Evolutionary conservation across 169 alveolate species (phyloP), one percentile per base, ranked within the genome.

Genomic region (Fabrea salina): DNA sequence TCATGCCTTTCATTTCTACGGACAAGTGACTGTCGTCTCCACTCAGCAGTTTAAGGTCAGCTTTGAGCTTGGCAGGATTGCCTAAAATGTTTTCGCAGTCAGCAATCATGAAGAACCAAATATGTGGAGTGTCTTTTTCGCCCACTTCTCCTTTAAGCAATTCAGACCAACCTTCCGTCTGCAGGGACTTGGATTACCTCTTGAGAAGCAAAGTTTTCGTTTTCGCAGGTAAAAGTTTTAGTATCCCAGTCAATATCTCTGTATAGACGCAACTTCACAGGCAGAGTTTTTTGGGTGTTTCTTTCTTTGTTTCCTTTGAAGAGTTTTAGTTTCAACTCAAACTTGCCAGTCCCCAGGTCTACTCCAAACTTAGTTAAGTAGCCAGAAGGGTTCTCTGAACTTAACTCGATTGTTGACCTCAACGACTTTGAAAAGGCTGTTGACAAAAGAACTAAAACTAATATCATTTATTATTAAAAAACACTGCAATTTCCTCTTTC

Each of bases 161-260:
- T 68, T 44, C 61, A 40, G 64, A 40, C 78, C 78, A 68, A n/a
- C n/a, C 44, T 22, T 13, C 78, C 78, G 4, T 68, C 78, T 16
- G 44, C 67, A 40, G 78, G 78, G 61, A 68, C 22, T 16, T 43
- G 11, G 13, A 68, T 19, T 13, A n/a, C n/a, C 11, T 7, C 44
- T 11, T 37, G 13, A 2, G 16, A n/a, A 2, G 57, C 64, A 25
- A 19, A 43, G 11, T 68, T 37, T 8, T 37, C n/a, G 41, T 37
- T n/a, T 43, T 68, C 30, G 32, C 78, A 68, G n/a, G 30, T 13
- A 30, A 43, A 30, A 8, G 19, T n/a, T 47, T 39, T 19, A 8
- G 11, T n/a, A 4, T 68, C 78, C 67, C 78, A 68, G 64, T 68
- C 78, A 3, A 19, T n/a, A 35, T 68, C 78, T 47, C 64, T 37